These are phyloP conservation scores for Porogramme epimiltina DNA, from an alignment of 1,284 basidiomycete genomes.

Conservation along the genomic window DNA sequence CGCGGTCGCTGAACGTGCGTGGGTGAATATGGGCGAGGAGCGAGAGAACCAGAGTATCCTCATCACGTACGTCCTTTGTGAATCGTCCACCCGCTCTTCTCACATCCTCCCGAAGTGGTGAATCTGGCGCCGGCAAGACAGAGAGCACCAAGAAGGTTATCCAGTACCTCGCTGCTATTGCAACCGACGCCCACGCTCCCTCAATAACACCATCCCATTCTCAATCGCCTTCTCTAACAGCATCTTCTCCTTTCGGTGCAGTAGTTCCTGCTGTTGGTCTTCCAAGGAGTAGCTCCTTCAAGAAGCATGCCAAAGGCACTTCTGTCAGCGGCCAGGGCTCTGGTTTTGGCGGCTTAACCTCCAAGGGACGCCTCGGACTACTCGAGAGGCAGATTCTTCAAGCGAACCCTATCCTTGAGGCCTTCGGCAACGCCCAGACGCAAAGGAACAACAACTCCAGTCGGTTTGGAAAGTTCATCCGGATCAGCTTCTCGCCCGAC, in stretches of 20 bases:
- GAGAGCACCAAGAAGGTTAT: conserved; percentile 99
- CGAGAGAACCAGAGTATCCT: conserved; percentile 97
- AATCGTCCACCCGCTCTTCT: not conserved
- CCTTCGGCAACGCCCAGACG: conserved; percentile 99
- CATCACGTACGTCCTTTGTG: conserved; percentile 78
- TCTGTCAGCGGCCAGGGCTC: conserved; percentile 45
- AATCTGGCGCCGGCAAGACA: conserved; percentile 99
- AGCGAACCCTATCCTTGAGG: conserved; percentile 97
- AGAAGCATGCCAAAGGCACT: conserved; percentile 39
- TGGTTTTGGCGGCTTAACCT: conserved; percentile 44
- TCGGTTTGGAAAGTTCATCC: conserved; percentile 97
- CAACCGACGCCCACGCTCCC: conserved; percentile 75
- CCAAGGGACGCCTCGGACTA: conserved; percentile 78
- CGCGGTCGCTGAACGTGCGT: conserved; percentile 95
- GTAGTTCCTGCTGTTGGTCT: conserved; percentile 61
- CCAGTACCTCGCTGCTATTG: conserved; percentile 98
- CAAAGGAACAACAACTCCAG: conserved; percentile 99
- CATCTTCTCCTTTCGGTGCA: conserved; percentile 44
- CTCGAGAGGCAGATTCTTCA: conserved; percentile 97
- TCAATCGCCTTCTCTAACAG: conserved; percentile 53
- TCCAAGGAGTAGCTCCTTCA: conserved; percentile 54
- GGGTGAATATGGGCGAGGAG: conserved; percentile 98
- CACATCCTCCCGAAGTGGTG: conserved; percentile 67
- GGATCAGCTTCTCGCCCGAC: conserved; percentile 92
- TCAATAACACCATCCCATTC: conserved; percentile 55